These are phyloP conservation scores for Lepidium aucheri DNA, from an alignment of 345 rosid species.

Conservation along the genomic window DNA sequence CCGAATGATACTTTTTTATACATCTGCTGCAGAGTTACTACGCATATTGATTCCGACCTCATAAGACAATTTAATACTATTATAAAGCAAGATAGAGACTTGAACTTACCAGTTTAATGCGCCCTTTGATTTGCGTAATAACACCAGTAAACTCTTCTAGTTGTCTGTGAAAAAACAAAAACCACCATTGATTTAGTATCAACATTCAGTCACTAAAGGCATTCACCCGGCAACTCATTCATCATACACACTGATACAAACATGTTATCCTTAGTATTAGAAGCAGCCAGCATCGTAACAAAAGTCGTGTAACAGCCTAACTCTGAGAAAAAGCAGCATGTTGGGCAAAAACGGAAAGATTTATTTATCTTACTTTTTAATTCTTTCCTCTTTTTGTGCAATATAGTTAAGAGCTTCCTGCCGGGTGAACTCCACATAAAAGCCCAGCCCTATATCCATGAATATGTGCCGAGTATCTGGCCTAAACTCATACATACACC, in stretches of 20 bases:
- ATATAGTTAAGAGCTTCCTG: constrained; percentile 64
- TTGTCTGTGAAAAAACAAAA: constrained; percentile 40
- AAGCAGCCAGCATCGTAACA: not conserved
- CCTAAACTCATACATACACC: constrained; percentile 31
- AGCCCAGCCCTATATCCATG: constrained; percentile 72
- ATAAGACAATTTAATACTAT: not conserved
- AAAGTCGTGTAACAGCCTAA: not conserved
- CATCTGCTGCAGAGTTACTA: not conserved
- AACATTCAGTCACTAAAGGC: not conserved
- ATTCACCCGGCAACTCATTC: not conserved
- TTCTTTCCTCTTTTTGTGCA: constrained; percentile 53
- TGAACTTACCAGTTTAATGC: constrained; percentile 59
- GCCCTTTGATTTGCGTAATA: constrained; percentile 69
- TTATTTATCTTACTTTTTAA: constrained; percentile 36
- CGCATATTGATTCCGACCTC: not conserved
- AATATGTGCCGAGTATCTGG: constrained; percentile 60
- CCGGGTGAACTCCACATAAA: constrained; percentile 81
- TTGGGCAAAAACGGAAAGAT: not conserved
- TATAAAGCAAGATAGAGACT: not conserved
- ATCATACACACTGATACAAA: not conserved
- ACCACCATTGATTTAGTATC: not conserved
- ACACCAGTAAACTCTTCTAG: constrained; percentile 49
- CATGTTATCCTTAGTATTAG: not conserved
- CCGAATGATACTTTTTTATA: not conserved
- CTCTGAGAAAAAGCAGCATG: not conserved